Evolutionary conservation across 108 stramenopile genomes (phyloP).

Genomic region (Asterionellopsis glacialis): DNA sequence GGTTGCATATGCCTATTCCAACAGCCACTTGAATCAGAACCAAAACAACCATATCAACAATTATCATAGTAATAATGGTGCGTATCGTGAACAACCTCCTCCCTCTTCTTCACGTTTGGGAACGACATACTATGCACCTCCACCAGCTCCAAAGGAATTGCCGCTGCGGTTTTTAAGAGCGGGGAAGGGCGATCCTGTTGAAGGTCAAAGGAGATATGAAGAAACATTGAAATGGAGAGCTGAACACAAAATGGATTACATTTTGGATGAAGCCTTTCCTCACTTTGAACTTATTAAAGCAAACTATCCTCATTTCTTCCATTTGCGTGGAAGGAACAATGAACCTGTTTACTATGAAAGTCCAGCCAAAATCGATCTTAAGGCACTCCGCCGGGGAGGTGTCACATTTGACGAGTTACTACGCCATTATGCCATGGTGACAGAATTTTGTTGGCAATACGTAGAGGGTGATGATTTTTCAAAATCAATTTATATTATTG

Average conservation of each 20-base stretch:
- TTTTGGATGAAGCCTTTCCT: conserved; percentile 46
- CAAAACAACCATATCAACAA: no score
- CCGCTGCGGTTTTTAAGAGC: conserved; percentile 67
- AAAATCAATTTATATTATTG: conserved; percentile 56
- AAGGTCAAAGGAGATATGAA: conserved; percentile 51
- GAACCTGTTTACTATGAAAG: conserved; percentile 66
- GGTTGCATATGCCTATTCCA: no score
- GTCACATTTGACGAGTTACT: conserved; percentile 42
- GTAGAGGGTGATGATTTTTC: conserved; percentile 52
- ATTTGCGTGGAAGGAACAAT: conserved; percentile 41
- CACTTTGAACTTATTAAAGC: conserved; percentile 52
- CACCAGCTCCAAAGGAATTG: conserved; percentile 31
- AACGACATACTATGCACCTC: conserved; percentile 1
- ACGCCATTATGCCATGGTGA: conserved; percentile 67
- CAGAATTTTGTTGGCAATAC: conserved; percentile 71
- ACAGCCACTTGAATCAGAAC: no score
- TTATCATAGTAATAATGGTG: no score
- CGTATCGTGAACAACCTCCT: no score
- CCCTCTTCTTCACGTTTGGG: no score
- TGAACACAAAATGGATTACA: conserved; percentile 55
- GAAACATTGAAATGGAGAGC: conserved; percentile 62
- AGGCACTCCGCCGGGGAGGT: conserved; percentile 43
- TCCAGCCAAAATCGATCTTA: conserved; percentile 62
- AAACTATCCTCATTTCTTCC: conserved; percentile 70
- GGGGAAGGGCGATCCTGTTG: conserved; percentile 52